Base-by-base conservation (phyloP, 2,329 filamentous ascomycete species). In the Diaporthe ampelina region DNA sequence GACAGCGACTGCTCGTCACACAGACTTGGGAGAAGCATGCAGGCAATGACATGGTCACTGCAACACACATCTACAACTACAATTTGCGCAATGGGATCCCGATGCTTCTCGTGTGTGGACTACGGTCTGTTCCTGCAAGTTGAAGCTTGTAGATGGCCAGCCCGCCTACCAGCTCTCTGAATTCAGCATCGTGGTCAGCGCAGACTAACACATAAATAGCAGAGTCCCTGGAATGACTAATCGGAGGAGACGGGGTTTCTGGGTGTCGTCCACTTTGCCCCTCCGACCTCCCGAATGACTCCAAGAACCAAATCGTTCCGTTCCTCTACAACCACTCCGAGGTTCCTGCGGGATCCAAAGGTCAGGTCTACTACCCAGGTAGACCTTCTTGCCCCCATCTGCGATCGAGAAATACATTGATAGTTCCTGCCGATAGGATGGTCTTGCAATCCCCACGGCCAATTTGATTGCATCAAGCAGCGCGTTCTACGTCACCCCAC, bases 331-430 rank as follows among this genome's bases (percentile, higher is more conserved):
- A 52, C 48, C 48, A 68, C 63, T 54, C 63, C 48, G 45, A 72
- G 70, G 57, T 72, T 54, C 70, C 70, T 72, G 10, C 29, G 70
- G 70, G 58, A 72, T 63, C 56, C 68, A 24, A 70, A 70, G 54
- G 68, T 52, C 57, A 72, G 70, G 70, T 72, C 70, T 72, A 65
- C 69, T 72, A 24, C 40, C 35, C 35, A 40, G 24, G 70, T 72
- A 72, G 70, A 56, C 70, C 70, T 63, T 72, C 57, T 72, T 48
- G 50, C 15, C 45, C 45, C 24, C 54, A 56, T 4, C 21, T 63
- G 17, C 26, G 24, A 63, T 45, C 70, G 56, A 63, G 24, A 58
- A 48, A 54, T 24, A 37, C n/a, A 29, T 61, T 63, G 57, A 50
- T 40, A 40, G 17, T 13, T 43, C 19, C 7, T 56, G 13, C 21